Evolutionary conservation across 495 filamentous ascomycete species (phyloP), one percentile per base, ranked within the genome.

Genomic region (Penicillium cinerascens): DNA sequence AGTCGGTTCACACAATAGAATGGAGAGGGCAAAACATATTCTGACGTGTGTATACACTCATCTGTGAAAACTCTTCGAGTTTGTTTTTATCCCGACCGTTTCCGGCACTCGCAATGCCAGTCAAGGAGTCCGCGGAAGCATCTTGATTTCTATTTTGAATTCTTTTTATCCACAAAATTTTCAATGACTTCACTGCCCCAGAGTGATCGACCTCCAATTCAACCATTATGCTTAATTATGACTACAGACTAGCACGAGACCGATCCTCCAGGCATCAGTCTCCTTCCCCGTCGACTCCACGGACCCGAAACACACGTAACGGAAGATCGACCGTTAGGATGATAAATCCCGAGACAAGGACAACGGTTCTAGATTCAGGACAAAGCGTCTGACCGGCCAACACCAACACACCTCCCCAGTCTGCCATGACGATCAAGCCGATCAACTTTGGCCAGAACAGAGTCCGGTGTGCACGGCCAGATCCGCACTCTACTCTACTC

Each of bases 301-400:
- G 46, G 27, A 56, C 46, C 35, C 48, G 47, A 61, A 61, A 61
- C 56, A 48, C 38, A 40, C 35, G 20, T 5, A 37, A 36, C 59
- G 49, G 58, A 48, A 42, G 61, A 64, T 64, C 61, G 51, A 61
- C 52, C 26, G 26, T 20, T 50, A 51, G 54, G 11, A 51, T 16
- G 29, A 33, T 33, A 10, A 15, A 13, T 33, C 11, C 9, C 2
- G 29, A 13, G 29, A 33, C 29, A 33, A 13, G 8, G 29, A 10
- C 1, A 33, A 33, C 11, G 29, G 13, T 33, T 33, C 29, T 33
- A 33, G 29, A 33, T 8, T 10, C 29, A 33, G 29, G 11, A 8
- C 13, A 33, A 10, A 33, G 29, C 29, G 29, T 13, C 29, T 11
- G 6, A 23, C 2, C 22, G 6, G n/a, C n/a, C 5, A 29, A 10